Percentiles rank a stretch among this genome's conserved stretches.
phyloP scores from a whole-genome alignment of 2,329 filamentous ascomycete genomes.

The Fusarium haematococcum region DNA sequence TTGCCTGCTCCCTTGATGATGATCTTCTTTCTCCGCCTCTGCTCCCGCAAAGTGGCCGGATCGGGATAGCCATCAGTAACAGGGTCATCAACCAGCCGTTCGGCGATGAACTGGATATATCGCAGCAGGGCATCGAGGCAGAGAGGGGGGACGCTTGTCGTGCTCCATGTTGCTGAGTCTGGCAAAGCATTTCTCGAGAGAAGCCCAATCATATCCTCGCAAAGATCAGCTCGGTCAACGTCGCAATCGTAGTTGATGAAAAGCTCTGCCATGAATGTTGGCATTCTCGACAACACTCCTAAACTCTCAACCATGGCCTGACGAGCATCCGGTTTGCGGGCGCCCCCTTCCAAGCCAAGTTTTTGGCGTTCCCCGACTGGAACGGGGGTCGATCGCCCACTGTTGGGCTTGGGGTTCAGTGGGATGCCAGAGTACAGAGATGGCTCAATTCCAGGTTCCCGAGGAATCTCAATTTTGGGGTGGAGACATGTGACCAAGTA shows the following conservation, averaged over 20 bases:
- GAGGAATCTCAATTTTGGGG: constrained; percentile 92
- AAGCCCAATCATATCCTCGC: constrained; percentile 94
- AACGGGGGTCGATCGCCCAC: constrained; percentile 89
- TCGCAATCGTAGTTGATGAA: constrained; percentile 99
- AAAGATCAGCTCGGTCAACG: constrained; percentile 88
- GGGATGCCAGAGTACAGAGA: constrained; percentile 93
- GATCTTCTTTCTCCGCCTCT: constrained; percentile 83
- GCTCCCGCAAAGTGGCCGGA: constrained; percentile 72
- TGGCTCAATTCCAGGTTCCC: constrained; percentile 90
- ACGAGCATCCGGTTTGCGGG: constrained; percentile 91
- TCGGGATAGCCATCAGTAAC: constrained; percentile 74
- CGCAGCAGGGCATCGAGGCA: constrained; percentile 92
- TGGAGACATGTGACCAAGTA: constrained; percentile 96
- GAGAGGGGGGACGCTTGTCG: constrained; percentile 94
- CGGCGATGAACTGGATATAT: constrained; percentile 91
- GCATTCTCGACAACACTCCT: constrained; percentile 90
- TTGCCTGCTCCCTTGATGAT: constrained; percentile 90
- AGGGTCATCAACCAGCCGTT: constrained; percentile 81
- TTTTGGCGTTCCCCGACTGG: constrained; percentile 93
- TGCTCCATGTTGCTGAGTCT: constrained; percentile 98
- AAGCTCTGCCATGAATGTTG: constrained; percentile 92
- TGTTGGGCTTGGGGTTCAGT: constrained; percentile 83
- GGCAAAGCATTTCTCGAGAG: constrained; percentile 94
- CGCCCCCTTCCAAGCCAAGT: constrained; percentile 90
- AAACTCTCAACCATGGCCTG: constrained; percentile 99